Evolutionary conservation across 345 rosid genomes (phyloP), one percentile per base, ranked within the genome.

Genomic region (Citrus unshiu): DNA sequence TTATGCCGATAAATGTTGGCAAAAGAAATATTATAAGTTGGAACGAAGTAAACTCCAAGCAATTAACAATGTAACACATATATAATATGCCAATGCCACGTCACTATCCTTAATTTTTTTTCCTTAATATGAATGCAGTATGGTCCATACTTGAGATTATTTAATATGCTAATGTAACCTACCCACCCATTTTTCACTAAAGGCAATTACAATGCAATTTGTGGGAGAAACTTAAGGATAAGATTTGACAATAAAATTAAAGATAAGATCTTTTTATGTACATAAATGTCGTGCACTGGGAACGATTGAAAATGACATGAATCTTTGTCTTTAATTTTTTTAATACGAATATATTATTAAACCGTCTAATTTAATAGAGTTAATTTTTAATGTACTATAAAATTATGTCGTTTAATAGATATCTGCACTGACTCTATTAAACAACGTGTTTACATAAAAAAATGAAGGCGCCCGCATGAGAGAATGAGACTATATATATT

Each of bases 401-500:
- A 35, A 35, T 0, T 35, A 5, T 5, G 1, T 35, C 0, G 0
- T 5, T 35, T 35, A 6, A 35, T 35, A 35, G 0, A 35, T 35
- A 35, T 35, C 0, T 35, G 7, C 7, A 35, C 0, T 35, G 7
- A 35, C 6, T 35, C 37, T 35, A 35, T 35, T 0, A 35, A 35
- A 35, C 7, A 5, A 35, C 1, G 7, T 1, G 6, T 35, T 1
- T 35, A 1, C 1, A 35, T 35, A 35, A 35, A 35, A 35, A 35
- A 35, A 35, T 35, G 1, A 35, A 35, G 7, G 7, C 0, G 1
- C 5, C 5, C 1, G 0, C 7, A 35, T 1, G 37, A 35, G 37
- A 35, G 1, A 35, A 34, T 4, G 37, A 35, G 37, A 5, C 37
- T 5, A 6, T 35, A 35, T 35, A 35, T 35, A 5, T 35, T 35